Evolutionary conservation across 257 asterid species (phyloP).

Genomic region (Solanum rostratum): DNA sequence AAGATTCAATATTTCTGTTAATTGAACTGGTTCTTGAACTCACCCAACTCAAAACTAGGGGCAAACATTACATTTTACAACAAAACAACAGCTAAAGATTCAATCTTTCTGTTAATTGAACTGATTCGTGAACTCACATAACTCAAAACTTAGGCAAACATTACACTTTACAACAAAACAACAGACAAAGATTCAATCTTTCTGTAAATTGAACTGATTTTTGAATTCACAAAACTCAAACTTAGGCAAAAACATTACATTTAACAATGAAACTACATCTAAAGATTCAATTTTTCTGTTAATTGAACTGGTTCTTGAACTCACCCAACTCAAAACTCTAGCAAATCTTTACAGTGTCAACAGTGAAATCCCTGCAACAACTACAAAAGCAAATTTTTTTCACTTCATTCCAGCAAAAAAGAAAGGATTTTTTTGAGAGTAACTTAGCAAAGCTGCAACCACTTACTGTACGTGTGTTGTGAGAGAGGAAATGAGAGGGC

Average conservation of each 20-base stretch:
- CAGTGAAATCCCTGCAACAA: neutral
- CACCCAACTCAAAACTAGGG: conserved; percentile 13
- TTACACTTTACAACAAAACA: neutral
- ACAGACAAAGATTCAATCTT: conserved; percentile 3
- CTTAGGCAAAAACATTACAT: conserved; percentile 9
- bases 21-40: conserved; percentile 2
- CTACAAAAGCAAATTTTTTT: neutral
- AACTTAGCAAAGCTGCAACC: neutral
- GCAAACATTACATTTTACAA: neutral
- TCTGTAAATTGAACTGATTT: conserved; percentile 3
- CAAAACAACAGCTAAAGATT: neutral
- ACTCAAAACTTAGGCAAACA: neutral
- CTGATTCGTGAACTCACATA: conserved; percentile 7
- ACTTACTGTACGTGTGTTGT: neutral
- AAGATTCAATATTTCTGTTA: conserved; percentile 7
- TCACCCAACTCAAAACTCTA: neutral
- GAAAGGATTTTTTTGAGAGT: neutral
- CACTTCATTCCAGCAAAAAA: neutral
- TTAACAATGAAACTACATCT: neutral
- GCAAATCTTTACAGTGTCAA: neutral
- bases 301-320: neutral
- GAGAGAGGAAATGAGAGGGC: neutral
- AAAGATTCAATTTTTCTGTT: neutral
- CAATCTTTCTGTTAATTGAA: conserved; percentile 6
- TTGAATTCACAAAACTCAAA: conserved; percentile 11